Base-by-base conservation (phyloP, 2,329 filamentous ascomycete genomes). In the Neophaeococcomyces aloes region DNA sequence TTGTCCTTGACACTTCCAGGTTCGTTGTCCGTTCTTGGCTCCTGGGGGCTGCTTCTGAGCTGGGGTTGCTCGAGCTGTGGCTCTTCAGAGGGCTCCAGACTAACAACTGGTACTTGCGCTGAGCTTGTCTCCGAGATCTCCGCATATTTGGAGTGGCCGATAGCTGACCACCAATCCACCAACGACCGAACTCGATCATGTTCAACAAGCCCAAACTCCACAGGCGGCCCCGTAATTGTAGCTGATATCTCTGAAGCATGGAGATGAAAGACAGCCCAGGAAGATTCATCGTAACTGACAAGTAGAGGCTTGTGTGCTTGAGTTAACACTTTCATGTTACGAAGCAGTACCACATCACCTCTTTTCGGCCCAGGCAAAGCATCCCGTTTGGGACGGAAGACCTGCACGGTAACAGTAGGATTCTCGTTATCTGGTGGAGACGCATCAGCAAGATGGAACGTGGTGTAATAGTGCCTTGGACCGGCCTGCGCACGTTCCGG, bases 211-310 rank as follows among this genome's bases (percentile, higher is more conserved):
- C 56, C 58, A 42, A 61, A 63, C 48, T 68, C 65, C 18, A 68
- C 58, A 3, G 64, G 65, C 4, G 63, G 61, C 0, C 61, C 65
- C 34, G 57, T 56, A 4, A 63, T 51, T 36, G 58, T 53, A 35
- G 19, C 47, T 29, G 13, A 39, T 27, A 36, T 47, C 15, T 18
- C 8, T 35, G 19, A 11, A 32, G 21, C 2, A 6, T 21, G 35
- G 13, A 41, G 21, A 29, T 55, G 49, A 50, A 70, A 70, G 3
- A 71, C 65, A 7, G 63, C 67, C 69, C 69, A 72, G 8, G 67
- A 61, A 45, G 67, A 70, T 13, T 58, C 58, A 10, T 64, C 58
- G 2, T 55, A 57, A 49, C 65, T 69, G 38, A 65, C 49, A 2
- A 72, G 57, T 46, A 61, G 61, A 40, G 66, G 54, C 5, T 58